A percentile compares a stretch with the other conserved stretches of the same genome.
Conservation (phyloP, 495 filamentous ascomycete species). For the Friedmanniomyces simplex region DNA sequence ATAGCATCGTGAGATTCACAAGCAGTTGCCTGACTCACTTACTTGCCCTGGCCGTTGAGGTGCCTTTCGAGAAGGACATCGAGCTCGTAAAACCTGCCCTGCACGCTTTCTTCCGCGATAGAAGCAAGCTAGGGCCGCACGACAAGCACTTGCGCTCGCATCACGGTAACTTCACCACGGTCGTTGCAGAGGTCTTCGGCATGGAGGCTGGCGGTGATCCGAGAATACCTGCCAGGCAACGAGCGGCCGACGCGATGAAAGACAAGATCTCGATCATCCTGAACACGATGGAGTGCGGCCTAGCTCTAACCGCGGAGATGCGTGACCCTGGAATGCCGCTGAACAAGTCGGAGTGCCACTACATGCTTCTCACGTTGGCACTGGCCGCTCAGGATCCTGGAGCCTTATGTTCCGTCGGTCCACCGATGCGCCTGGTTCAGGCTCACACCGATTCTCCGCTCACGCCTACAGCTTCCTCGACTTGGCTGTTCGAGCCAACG, state of each 20-base stretch:
- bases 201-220: slow-evolving; percentile 28
- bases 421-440: slow-evolving; percentile 13
- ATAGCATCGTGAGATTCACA: slow-evolving; percentile 23
- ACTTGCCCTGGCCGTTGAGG: slow-evolving; percentile 22
- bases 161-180: slow-evolving; percentile 23
- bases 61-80: slow-evolving; percentile 18
- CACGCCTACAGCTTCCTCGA: slow-evolving; percentile 17
- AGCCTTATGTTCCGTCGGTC: slow-evolving; percentile 25
- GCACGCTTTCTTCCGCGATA: slow-evolving; percentile 15
- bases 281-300: slow-evolving; percentile 23
- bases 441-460: slow-evolving; percentile 1
- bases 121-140: slow-evolving; percentile 5
- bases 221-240: slow-evolving; percentile 19
- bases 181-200: slow-evolving; percentile 24
- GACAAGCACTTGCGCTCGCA: slow-evolving; percentile 8
- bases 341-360: slow-evolving; percentile 21
- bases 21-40: slow-evolving; percentile 25
- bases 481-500: slow-evolving; percentile 26
- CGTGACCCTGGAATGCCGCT: slow-evolving; percentile 5
- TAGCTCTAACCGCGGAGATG: slow-evolving; percentile 16
- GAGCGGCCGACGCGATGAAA: slow-evolving; percentile 24
- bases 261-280: slow-evolving; percentile 27
- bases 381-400: slow-evolving; percentile 26
- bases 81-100: slow-evolving; percentile 16
- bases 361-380: slow-evolving; percentile 24